Evolutionary conservation across 768 basidiomycete genomes (phyloP), one percentile per base, ranked within the genome.

Genomic region (Sistotremastrum suecicum): DNA sequence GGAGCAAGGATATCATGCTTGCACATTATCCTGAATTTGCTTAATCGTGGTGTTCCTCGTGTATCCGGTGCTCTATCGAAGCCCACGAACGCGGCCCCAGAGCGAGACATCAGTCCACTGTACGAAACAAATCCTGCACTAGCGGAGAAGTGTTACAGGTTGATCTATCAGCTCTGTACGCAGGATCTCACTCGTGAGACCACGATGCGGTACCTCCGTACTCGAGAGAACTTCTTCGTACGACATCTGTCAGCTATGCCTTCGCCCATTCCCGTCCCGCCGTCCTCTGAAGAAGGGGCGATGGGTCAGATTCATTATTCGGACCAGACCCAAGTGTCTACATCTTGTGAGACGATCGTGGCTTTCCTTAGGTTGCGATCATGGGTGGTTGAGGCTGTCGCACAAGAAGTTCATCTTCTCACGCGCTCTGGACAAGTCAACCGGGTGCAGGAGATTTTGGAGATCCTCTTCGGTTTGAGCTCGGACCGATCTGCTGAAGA

Each of bases 351-450:
- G 1, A 72, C 75, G 1, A 61, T 92, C 7, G 71, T 76, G 44
- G 72, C 88, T 0, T 89, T 86, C 71, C 70, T 97, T 7, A 79
- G 80, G 10, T 63, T 89, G 38, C 81, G 89, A 34, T 84, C 90
- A 1, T 83, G 78, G 60, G 76, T 95, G 41, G 74, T 95, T 49
- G 85, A 94, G 53, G 73, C 85, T 28, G 76, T 80, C 28, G 87
- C 92, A 1, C 71, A 97, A 35, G 92, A 97, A 58, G 66, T 95
- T 3, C 92, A 92, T 50, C 75, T 86, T 8, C 69, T 92, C 48
- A 87, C 86, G 2, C 78, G 75, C 56, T 81, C 79, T 53, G 79
- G 80, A 0, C 84, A 87, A 48, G 63, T 71, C 53, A 85, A 85
- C 54, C 75, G 77, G 1, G 78, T 84, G 0, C 64, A 74, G 2